Percentiles rank a stretch among this genome's conserved stretches.
phyloP scores from a whole-genome alignment of 2,329 filamentous ascomycete genomes.

The Knufia fluminis region DNA sequence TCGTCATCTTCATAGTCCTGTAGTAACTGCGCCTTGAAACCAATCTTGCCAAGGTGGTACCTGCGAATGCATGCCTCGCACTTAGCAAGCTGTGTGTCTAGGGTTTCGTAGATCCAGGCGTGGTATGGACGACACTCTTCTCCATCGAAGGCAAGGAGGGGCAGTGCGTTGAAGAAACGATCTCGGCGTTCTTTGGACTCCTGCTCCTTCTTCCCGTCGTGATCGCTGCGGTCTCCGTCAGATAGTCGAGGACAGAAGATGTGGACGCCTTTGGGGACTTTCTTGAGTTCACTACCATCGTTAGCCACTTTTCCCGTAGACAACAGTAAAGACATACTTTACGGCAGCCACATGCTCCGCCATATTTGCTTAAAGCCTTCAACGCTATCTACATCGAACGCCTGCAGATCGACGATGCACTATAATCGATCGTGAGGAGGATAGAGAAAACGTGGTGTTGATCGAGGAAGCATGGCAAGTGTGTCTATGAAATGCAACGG shows the following conservation, averaged over 20 bases:
- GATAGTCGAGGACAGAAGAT: slow-evolving; percentile 58
- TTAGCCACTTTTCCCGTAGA: background rate
- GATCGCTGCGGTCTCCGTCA: slow-evolving; percentile 55
- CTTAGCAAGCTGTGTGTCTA: slow-evolving; percentile 50
- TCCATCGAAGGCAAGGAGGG: slow-evolving; percentile 58
- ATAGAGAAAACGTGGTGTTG: background rate
- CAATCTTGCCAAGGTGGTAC: slow-evolving; percentile 61
- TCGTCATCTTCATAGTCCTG: slow-evolving; percentile 44
- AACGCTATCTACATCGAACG: background rate
- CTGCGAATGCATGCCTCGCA: slow-evolving; percentile 65
- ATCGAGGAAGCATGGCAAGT: background rate
- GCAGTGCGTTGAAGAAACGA: slow-evolving; percentile 57
- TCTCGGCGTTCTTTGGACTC: slow-evolving; percentile 49
- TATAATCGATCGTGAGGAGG: background rate
- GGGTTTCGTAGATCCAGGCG: slow-evolving; percentile 48
- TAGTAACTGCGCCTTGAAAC: slow-evolving; percentile 53
- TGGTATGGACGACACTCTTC: slow-evolving; percentile 53
- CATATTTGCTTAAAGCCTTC: slow-evolving; percentile 16
- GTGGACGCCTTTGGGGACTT: slow-evolving; percentile 44
- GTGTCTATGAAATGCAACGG: background rate
- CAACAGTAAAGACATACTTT: slow-evolving; percentile 24
- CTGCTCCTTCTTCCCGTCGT: slow-evolving; percentile 37
- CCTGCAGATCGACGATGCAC: background rate
- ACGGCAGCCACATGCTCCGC: slow-evolving; percentile 35
- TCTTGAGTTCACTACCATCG: slow-evolving; percentile 33